Evolutionary conservation across 768 basidiomycete species (phyloP), one percentile per base, ranked within the genome.

Genomic region (Tephrocybe sp.): DNA sequence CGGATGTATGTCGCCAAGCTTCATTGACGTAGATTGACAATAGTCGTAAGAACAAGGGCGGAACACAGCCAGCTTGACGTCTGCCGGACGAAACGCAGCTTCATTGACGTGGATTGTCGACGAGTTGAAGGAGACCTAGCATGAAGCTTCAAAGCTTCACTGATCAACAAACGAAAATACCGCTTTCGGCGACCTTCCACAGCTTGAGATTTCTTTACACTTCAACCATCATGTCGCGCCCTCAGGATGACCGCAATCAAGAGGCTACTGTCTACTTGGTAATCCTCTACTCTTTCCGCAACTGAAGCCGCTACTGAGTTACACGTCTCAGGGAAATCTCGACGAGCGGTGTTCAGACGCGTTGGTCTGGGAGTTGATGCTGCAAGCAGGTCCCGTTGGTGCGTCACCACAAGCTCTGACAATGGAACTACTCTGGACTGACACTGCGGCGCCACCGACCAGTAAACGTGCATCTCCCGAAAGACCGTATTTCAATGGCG

Each of bases 371-470:
- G 96, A 98, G 74, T 72, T 99, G 39, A 98, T 99, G 96, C 69
- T 99, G 31, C 96, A 98, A 72, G 95, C 96, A n/a, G 96, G 96
- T 7, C 96, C 96, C 56, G 94, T 98, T 42, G 93, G 96, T 95
- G 61, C 63, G 93, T 77, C 38, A 34, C 24, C 32, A 40, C 15
- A 32, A 41, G 25, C 19, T 31, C 19, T n/a, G 13, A 44, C 21
- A 36, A 32, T 11, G 27, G 7, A 18, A 15, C 5, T 15, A 25
- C 25, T 44, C 13, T 44, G 40, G 44, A 52, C 22, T 15, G 30
- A 19, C 52, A 18, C 38, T 40, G 38, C 36, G 49, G 27, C 27
- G 15, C n/a, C 27, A 18, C 28, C n/a, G n/a, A n/a, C n/a, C 57
- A 96, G 96, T 94, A 18, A 99, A 98, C 64, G 95, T 98, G 0